Evolutionary conservation across 805 yeast genomes (phyloP).

Genomic region (Wickerhamomyces chambardii): DNA sequence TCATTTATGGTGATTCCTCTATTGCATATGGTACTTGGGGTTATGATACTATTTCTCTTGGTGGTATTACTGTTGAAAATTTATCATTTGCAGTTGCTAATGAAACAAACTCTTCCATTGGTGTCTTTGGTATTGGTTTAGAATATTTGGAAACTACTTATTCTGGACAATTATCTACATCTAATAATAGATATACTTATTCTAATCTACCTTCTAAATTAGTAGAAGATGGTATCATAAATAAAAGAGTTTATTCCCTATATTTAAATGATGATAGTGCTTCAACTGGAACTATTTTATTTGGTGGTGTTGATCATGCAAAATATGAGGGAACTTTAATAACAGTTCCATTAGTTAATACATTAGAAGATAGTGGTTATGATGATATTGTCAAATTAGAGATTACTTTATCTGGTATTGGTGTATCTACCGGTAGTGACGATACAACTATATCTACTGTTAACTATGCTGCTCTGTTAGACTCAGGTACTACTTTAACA

Average conservation of each 20-base stretch:
- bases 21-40: slow-evolving; percentile 35
- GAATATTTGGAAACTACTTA: slow-evolving; percentile 53
- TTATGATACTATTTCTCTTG: slow-evolving; percentile 45
- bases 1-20: slow-evolving; percentile 43
- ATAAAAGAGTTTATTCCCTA: slow-evolving; percentile 51
- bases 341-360: slow-evolving; percentile 43
- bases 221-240: slow-evolving; percentile 47
- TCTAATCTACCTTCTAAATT: slow-evolving; percentile 59
- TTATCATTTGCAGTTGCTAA: slow-evolving; percentile 66
- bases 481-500: slow-evolving; percentile 33
- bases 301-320: slow-evolving; percentile 65
- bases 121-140: slow-evolving; percentile 65
- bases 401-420: slow-evolving; percentile 27
- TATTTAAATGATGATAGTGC: slow-evolving; percentile 39
- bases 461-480: slow-evolving; percentile 29
- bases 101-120: slow-evolving; percentile 43
- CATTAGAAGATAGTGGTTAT: slow-evolving; percentile 20
- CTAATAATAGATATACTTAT: slow-evolving; percentile 30
- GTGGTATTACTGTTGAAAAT: slow-evolving; percentile 36
- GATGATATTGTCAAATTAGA: slow-evolving; percentile 34
- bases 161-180: slow-evolving; percentile 10
- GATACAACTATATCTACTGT: slow-evolving; percentile 7
- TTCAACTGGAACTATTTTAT: slow-evolving; percentile 44
- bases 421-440: background rate
- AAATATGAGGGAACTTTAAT: slow-evolving; percentile 46